These are phyloP conservation scores for Sungouiella blattae DNA, from an alignment of 805 yeast genomes.

Conservation along the genomic window DNA sequence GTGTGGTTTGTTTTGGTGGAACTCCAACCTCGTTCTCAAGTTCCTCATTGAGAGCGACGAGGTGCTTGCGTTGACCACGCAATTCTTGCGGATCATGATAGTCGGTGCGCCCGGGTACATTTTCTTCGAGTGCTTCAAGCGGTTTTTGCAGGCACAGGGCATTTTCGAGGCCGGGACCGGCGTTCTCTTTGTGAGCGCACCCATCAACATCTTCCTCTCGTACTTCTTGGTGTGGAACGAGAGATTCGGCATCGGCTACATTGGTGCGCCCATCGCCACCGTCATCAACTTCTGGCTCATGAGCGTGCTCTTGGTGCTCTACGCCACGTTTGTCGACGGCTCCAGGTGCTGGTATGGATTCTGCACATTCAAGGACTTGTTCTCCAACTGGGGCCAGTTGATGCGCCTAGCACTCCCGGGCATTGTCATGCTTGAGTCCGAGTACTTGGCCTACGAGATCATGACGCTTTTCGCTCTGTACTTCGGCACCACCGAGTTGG, in stretches of 20 bases:
- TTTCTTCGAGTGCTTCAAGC: constrained; percentile 38
- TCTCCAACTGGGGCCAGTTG: constrained; percentile 34
- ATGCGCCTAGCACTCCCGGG: constrained; percentile 42
- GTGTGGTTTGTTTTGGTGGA: constrained; percentile 41
- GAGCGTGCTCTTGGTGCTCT: constrained; percentile 32
- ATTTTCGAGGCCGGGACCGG: constrained; percentile 47
- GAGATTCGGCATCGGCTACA: constrained; percentile 36
- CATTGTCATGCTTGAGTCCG: constrained; percentile 43
- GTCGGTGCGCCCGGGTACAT: constrained; percentile 43
- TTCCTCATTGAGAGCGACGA: constrained; percentile 30
- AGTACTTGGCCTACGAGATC: constrained; percentile 44
- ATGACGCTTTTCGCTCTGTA: constrained; percentile 44
- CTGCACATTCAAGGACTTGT: constrained; percentile 32
- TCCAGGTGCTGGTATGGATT: constrained; percentile 67
- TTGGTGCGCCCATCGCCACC: constrained; percentile 44
- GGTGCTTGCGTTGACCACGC: constrained; percentile 32
- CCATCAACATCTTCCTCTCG: constrained; percentile 36
- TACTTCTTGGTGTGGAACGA: constrained; percentile 43
- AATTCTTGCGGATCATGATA: constrained; percentile 32
- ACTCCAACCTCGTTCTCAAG: constrained; percentile 24
- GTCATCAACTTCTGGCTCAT: constrained; percentile 42
- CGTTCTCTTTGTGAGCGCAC: constrained; percentile 38
- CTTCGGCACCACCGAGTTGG: constrained; percentile 47
- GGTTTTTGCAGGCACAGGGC: constrained; percentile 45
- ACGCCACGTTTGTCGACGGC: constrained; percentile 51